Evolutionary conservation across 257 asterid genomes (phyloP).

Genomic region (Solanum boliviense): DNA sequence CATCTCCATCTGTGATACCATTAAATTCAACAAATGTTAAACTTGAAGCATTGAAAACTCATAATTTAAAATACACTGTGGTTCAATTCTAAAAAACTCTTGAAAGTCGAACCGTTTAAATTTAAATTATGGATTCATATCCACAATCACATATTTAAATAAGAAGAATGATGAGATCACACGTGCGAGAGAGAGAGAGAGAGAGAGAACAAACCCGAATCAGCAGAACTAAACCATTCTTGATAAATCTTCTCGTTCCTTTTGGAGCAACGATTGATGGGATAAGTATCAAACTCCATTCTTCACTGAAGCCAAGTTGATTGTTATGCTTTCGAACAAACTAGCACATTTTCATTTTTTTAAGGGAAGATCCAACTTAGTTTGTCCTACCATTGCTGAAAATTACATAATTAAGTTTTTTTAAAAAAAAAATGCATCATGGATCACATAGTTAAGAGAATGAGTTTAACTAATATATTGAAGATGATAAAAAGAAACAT

Average conservation of each 20-base stretch:
- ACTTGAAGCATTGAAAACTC: not conserved
- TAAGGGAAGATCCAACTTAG: not conserved
- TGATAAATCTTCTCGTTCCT: constrained; percentile 77
- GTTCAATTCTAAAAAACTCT: not conserved
- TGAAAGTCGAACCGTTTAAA: not conserved
- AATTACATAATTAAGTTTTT: not conserved
- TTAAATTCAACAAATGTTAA: not conserved
- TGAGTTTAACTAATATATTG: not conserved
- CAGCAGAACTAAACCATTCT: constrained; percentile 66
- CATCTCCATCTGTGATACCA: constrained; percentile 66
- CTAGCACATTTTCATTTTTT: not conserved
- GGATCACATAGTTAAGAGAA: not conserved
- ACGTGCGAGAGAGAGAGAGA: not conserved
- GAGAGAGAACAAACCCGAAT: constrained; percentile 46
- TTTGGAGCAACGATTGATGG: constrained; percentile 69
- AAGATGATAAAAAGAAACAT: not conserved
- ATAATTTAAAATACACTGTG: not conserved
- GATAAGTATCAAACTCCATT: constrained; percentile 81
- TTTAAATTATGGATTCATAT: not conserved
- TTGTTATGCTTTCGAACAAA: not conserved
- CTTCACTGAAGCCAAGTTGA: not conserved
- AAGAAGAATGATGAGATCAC: not conserved
- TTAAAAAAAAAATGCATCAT: not conserved
- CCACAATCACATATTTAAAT: not conserved
- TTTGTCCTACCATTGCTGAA: not conserved